phyloP scores from a whole-genome alignment of 257 asterid genomes.

The Jacaranda copaia region DNA sequence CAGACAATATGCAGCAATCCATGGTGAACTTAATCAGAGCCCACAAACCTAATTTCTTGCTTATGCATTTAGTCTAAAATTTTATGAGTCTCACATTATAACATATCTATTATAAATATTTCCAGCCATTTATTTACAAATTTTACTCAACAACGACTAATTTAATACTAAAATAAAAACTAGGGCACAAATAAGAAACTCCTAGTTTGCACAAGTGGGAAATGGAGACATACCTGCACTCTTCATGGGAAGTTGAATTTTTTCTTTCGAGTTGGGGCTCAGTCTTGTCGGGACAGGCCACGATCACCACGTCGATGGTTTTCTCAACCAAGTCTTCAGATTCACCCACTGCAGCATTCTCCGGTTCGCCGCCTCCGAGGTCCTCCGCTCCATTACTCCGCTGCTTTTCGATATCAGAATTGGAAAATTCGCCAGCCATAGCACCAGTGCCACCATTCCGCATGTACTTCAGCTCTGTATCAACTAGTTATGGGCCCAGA shows the following conservation, averaged over 20 bases:
- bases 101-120: constrained; percentile 2
- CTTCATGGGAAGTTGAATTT: constrained; percentile 42
- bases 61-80: constrained; percentile 7
- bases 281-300: constrained; percentile 41
- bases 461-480: constrained; percentile 34
- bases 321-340: constrained; percentile 43
- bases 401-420: constrained; percentile 43
- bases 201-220: background rate
- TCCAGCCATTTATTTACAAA: background rate
- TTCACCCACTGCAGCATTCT: constrained; percentile 32
- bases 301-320: constrained; percentile 44
- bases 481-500: constrained; percentile 1
- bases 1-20: background rate
- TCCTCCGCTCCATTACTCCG: constrained; percentile 14
- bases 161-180: background rate
- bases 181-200: background rate
- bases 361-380: constrained; percentile 17
- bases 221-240: constrained; percentile 44
- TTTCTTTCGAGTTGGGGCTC: constrained; percentile 36
- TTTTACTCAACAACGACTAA: constrained; percentile 13
- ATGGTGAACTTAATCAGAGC: constrained; percentile 7
- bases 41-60: background rate
- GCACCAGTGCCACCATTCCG: constrained; percentile 39
- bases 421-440: constrained; percentile 37
- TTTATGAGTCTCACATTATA: constrained; percentile 15